Evolutionary conservation across 2,329 filamentous ascomycete species (phyloP).

Genomic region (Trichoderma oligosporum): DNA sequence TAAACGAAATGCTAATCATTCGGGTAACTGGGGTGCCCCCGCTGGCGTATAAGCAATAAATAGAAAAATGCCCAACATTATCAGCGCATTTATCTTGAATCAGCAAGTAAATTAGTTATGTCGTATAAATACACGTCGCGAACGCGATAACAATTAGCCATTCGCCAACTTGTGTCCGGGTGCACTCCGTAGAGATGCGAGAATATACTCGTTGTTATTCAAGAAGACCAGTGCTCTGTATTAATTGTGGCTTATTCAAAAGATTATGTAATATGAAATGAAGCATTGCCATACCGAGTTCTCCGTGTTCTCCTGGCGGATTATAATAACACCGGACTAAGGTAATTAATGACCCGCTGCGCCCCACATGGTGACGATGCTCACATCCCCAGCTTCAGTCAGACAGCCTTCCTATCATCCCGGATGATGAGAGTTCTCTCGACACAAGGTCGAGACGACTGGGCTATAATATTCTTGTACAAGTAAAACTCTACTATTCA

Average conservation of each 20-base stretch:
- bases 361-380: slow-evolving; percentile 20
- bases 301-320: slow-evolving; percentile 7
- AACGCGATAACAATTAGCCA: no score
- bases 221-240: neutral
- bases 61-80: no score
- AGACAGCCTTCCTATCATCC: slow-evolving; percentile 3
- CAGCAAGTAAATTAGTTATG: no score
- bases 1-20: no score
- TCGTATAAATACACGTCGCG: no score
- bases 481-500: neutral
- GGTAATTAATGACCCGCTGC: slow-evolving; percentile 16
- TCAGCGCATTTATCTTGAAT: no score
- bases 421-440: slow-evolving; percentile 19
- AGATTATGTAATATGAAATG: neutral
- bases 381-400: slow-evolving; percentile 1
- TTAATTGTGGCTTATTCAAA: neutral
- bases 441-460: neutral
- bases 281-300: neutral
- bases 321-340: slow-evolving; percentile 9
- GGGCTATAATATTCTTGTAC: neutral
- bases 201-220: no score
- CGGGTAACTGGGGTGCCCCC: no score
- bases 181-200: no score
- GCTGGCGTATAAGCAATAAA: no score
- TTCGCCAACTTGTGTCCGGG: no score